Base-by-base conservation (phyloP, 768 basidiomycete species). In the Boletus rubescentipes region DNA sequence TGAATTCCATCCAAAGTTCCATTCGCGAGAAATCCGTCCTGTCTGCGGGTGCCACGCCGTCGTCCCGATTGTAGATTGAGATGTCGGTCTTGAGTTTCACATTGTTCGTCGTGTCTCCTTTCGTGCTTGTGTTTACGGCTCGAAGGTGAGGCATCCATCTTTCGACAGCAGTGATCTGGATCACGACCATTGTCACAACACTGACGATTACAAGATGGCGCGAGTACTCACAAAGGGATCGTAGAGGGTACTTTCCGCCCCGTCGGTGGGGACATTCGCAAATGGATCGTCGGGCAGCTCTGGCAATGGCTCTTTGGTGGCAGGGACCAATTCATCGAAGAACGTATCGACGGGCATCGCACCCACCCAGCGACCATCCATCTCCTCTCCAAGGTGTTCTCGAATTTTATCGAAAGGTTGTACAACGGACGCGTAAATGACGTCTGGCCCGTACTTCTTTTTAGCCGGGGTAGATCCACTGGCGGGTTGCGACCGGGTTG, bases 1-100 rank as follows among this genome's bases (percentile, higher is more conserved):
- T 54, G 48, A 57, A 46, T 15, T 57, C 51, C 5, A 48, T 35
- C n/a, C n/a, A n/a, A n/a, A n/a, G n/a, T n/a, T n/a, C n/a, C n/a
- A n/a, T n/a, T n/a, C n/a, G n/a, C n/a, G n/a, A n/a, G n/a, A n/a
- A n/a, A n/a, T n/a, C n/a, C n/a, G n/a, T n/a, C n/a, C n/a, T n/a
- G n/a, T n/a, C n/a, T n/a, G n/a, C n/a, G n/a, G n/a, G n/a, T n/a
- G n/a, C n/a, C n/a, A n/a, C n/a, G n/a, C n/a, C n/a, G n/a, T n/a
- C n/a, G n/a, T n/a, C n/a, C n/a, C n/a, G n/a, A n/a, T n/a, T n/a
- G n/a, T n/a, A n/a, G n/a, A 55, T 1, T 0, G 56, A 55, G 9
- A 55, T 5, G 21, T 49, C 56, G 1, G 38, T 8, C 34, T 48
- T 58, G 12, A 44, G 44, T 5, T 35, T 42, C 23, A 57, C 1